Percentiles rank a stretch among this genome's conserved stretches.
These are phyloP conservation scores for Phaeodactylum tricornutum DNA, from an alignment of 108 stramenopile species.

Conservation along the genomic window DNA sequence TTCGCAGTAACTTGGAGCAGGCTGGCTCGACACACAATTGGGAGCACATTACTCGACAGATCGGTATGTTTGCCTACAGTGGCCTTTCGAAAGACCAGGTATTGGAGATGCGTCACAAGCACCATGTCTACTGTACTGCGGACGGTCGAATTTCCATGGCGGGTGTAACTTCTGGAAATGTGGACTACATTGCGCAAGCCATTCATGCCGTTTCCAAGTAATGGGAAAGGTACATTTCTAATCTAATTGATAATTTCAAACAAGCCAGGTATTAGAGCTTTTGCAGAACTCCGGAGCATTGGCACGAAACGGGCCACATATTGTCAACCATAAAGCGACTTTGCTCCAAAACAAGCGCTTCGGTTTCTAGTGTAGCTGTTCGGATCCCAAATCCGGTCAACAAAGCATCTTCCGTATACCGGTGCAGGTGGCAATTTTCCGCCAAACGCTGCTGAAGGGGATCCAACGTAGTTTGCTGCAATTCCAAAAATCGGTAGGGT, in stretches of 20 bases:
- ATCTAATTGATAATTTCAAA: too few relatives aligned
- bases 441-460: conserved; percentile 62
- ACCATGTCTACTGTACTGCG: conserved; percentile 94
- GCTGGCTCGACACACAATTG: conserved; percentile 78
- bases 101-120: conserved; percentile 69
- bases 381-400: conserved; percentile 7
- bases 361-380: neutral
- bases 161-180: conserved; percentile 92
- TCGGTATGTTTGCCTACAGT: conserved; percentile 96
- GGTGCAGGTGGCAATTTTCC: conserved; percentile 78
- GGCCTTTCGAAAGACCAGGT: conserved; percentile 94
- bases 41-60: conserved; percentile 95
- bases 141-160: conserved; percentile 99
- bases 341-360: neutral
- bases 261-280: neutral
- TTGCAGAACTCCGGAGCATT: conserved; percentile 39
- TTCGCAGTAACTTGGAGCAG: conserved; percentile 67
- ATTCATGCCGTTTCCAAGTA: conserved; percentile 90
- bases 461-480: conserved; percentile 45
- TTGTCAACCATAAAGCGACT: conserved; percentile 40
- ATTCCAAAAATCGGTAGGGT: conserved; percentile 23
- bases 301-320: conserved; percentile 55
- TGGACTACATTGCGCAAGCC: conserved; percentile 89
- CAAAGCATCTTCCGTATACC: conserved; percentile 46
- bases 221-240: neutral